Conservation (phyloP, 2,329 filamentous ascomycete genomes). For the Zymoseptoria pseudotritici region DNA sequence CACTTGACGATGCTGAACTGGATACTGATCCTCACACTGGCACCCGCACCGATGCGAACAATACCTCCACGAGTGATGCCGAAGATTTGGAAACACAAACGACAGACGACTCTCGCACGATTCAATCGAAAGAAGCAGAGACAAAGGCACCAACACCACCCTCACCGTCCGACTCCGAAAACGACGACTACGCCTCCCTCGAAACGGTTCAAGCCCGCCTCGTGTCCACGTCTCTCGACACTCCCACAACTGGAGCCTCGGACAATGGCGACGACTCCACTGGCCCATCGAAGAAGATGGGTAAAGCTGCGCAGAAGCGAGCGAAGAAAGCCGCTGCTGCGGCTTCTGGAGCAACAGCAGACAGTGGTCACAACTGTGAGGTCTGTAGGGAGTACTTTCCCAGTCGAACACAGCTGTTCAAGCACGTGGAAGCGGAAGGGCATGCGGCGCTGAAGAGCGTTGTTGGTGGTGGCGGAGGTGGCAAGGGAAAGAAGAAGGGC, state of each 20-base stretch:
- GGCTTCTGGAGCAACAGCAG: constrained; percentile 25
- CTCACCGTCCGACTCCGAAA: constrained; percentile 15
- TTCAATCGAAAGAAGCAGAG: background rate
- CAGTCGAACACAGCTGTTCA: constrained; percentile 65
- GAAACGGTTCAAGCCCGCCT: constrained; percentile 37
- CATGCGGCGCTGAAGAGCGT: constrained; percentile 38
- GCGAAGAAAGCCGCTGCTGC: constrained; percentile 42
- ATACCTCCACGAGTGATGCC: constrained; percentile 1
- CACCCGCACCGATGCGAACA: constrained; percentile 2
- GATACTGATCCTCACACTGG: background rate
- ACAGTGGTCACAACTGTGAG: constrained; percentile 59
- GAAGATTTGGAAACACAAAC: background rate
- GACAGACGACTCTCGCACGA: background rate
- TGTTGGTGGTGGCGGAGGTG: constrained; percentile 12
- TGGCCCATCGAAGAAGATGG: constrained; percentile 30
- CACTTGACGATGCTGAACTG: background rate
- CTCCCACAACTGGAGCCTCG: constrained; percentile 3
- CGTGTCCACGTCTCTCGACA: constrained; percentile 11
- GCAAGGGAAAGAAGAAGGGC: constrained; percentile 24
- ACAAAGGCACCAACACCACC: background rate
- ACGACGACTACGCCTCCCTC: constrained; percentile 39
- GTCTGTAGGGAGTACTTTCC: constrained; percentile 72
- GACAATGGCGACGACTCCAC: constrained; percentile 18
- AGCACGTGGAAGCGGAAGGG: constrained; percentile 58
- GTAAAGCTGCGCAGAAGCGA: constrained; percentile 43